A percentile compares a stretch with the other conserved stretches of the same genome.
Evolutionary conservation across 495 filamentous ascomycete species (phyloP).

Genomic region (Xylaria curta): DNA sequence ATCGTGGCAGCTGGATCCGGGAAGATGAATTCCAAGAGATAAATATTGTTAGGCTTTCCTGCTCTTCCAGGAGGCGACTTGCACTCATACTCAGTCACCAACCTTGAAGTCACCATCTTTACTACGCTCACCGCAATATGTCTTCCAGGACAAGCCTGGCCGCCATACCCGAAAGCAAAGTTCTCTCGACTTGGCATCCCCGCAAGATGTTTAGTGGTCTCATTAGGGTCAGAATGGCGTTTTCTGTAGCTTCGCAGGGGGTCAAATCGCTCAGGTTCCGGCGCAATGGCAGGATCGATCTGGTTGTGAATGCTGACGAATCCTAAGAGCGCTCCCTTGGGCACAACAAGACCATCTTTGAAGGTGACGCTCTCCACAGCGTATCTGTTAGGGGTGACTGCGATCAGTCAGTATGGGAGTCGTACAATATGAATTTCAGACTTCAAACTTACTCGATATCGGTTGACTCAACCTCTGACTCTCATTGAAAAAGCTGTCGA

Average conservation of each 20-base stretch:
- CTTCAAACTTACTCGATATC: slow-evolving; percentile 1
- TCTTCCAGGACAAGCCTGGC: slow-evolving; percentile 13
- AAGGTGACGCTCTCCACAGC: slow-evolving; percentile 2
- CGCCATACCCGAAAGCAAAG: slow-evolving; percentile 22
- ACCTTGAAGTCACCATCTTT: slow-evolving; percentile 15
- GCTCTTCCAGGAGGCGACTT: not conserved
- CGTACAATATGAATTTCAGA: not conserved
- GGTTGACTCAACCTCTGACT: slow-evolving; percentile 3
- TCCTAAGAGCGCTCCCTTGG: not conserved
- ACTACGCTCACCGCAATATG: slow-evolving; percentile 7
- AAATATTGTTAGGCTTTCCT: no score
- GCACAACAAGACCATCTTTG: slow-evolving; percentile 4
- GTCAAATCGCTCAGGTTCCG: not conserved
- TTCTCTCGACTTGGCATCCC: slow-evolving; percentile 5
- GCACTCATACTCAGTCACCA: slow-evolving; percentile 13
- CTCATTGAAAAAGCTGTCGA: slow-evolving; percentile 16
- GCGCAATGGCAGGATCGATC: slow-evolving; percentile 10
- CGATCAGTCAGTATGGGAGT: not conserved
- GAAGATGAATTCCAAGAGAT: no score
- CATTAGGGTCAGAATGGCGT: not conserved
- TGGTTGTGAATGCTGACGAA: slow-evolving; percentile 8
- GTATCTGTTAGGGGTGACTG: slow-evolving; percentile 10
- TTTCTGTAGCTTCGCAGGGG: not conserved
- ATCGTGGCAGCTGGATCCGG: no score
- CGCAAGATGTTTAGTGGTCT: not conserved